Evolutionary conservation across 108 stramenopile species (phyloP).

Genomic region (Pseudonitzschia multiseries): DNA sequence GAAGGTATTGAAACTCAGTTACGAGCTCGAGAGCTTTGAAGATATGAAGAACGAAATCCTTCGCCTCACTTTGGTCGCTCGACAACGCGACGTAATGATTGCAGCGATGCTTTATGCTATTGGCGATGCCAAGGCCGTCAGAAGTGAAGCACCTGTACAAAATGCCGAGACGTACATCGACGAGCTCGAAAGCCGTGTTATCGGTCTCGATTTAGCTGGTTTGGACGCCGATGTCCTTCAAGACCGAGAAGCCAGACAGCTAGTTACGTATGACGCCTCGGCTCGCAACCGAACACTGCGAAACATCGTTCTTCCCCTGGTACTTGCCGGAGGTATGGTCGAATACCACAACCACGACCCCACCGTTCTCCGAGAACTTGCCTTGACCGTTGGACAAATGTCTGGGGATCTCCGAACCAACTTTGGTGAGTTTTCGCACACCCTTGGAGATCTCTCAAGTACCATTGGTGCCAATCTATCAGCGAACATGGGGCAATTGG

Average conservation of each 20-base stretch:
- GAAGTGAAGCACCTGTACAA: constrained; percentile 6
- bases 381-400: constrained; percentile 8
- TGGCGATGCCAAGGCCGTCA: constrained; percentile 17
- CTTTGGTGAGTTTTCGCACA: not conserved
- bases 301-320: constrained; percentile 12
- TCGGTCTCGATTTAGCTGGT: constrained; percentile 35
- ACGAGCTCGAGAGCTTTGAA: constrained; percentile 21
- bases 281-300: constrained; percentile 7
- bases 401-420: constrained; percentile 6
- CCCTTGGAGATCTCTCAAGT: constrained; percentile 5
- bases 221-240: constrained; percentile 20
- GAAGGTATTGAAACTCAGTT: constrained; percentile 16
- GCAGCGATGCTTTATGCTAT: constrained; percentile 20
- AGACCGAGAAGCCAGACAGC: not conserved
- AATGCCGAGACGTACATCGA: constrained; percentile 25
- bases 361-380: constrained; percentile 24
- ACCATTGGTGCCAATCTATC: constrained; percentile 19
- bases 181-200: constrained; percentile 20
- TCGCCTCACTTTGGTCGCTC: constrained; percentile 24
- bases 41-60: constrained; percentile 28
- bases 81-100: constrained; percentile 31
- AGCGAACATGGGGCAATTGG: constrained; percentile 12
- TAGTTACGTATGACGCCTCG: not conserved
- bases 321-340: constrained; percentile 1
- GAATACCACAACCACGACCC: constrained; percentile 23